phyloP scores from a whole-genome alignment of 2,329 filamentous ascomycete species.

The Fusarium aywerte region DNA sequence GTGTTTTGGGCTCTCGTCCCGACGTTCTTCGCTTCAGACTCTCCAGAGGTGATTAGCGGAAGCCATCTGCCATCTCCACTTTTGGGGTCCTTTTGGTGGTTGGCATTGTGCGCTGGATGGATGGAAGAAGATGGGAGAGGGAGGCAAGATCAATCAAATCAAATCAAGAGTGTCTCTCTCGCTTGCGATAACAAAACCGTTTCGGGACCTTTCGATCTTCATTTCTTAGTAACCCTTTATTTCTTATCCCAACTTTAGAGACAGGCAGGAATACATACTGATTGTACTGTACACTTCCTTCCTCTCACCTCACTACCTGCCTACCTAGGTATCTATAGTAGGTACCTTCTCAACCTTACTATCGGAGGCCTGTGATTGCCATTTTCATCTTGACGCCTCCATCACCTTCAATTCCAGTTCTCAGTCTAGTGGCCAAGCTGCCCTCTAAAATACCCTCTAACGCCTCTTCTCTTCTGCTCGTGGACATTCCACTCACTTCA shows the following conservation, averaged over 20 bases:
- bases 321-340: too few species aligned
- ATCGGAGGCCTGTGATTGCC: not conserved
- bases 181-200: conserved; percentile 38
- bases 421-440: not conserved
- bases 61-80: conserved; percentile 26
- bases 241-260: conserved; percentile 3
- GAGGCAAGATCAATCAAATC: conserved; percentile 32
- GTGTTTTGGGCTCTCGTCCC: conserved; percentile 22
- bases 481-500: conserved; percentile 23
- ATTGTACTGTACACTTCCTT: not conserved
- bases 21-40: conserved; percentile 24
- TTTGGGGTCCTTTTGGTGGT: conserved; percentile 20
- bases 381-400: conserved; percentile 15
- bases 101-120: conserved; percentile 26
- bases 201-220: conserved; percentile 32
- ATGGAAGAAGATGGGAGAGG: conserved; percentile 22
- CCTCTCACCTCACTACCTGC: not conserved
- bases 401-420: conserved; percentile 30
- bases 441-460: not conserved
- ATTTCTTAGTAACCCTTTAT: conserved; percentile 23
- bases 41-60: conserved; percentile 23
- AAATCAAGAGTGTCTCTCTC: conserved; percentile 24
- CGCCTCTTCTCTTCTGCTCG: conserved; percentile 1
- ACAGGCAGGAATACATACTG: not conserved
- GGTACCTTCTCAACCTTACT: too few species aligned